Percentiles rank a stretch among this genome's conserved stretches.
Evolutionary conservation across 2,329 filamentous ascomycete genomes (phyloP).

Genomic region (Colletotrichum somersetense): DNA sequence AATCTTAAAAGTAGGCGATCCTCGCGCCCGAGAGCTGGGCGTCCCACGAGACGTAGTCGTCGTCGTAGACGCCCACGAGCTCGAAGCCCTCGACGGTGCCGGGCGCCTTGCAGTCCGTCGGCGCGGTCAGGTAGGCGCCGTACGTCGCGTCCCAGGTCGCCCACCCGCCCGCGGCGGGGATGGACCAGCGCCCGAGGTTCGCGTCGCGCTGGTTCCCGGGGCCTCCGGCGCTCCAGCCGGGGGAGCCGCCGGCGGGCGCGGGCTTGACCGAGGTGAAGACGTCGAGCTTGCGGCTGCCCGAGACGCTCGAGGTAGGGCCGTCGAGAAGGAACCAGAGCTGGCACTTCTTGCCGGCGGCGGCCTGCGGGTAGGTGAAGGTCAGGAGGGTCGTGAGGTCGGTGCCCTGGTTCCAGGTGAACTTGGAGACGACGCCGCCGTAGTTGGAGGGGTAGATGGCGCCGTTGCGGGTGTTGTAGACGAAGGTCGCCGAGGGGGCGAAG

Average conservation of each 20-base stretch:
- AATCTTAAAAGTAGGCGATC: slow-evolving; percentile 35
- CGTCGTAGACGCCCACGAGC: slow-evolving; percentile 41
- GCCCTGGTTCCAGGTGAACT: slow-evolving; percentile 44
- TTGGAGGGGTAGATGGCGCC: slow-evolving; percentile 44
- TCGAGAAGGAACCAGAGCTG: slow-evolving; percentile 47
- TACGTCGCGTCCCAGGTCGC: slow-evolving; percentile 40
- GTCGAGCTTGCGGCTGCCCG: slow-evolving; percentile 47
- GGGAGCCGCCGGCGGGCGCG: slow-evolving; percentile 42
- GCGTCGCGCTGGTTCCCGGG: slow-evolving; percentile 48
- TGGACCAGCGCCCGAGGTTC: slow-evolving; percentile 36
- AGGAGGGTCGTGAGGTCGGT: slow-evolving; percentile 48
- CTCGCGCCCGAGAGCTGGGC: slow-evolving; percentile 30
- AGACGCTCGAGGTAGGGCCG: slow-evolving; percentile 33
- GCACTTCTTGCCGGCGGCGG: slow-evolving; percentile 45
- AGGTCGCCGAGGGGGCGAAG: slow-evolving; percentile 45
- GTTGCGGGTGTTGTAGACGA: slow-evolving; percentile 44
- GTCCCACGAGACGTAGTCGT: slow-evolving; percentile 38
- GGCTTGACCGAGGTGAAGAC: slow-evolving; percentile 46
- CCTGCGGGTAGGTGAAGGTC: slow-evolving; percentile 47
- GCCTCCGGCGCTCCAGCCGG: slow-evolving; percentile 44
- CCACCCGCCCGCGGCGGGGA: slow-evolving; percentile 15
- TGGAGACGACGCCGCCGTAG: slow-evolving; percentile 41
- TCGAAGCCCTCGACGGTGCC: slow-evolving; percentile 40
- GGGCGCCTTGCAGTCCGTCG: slow-evolving; percentile 39
- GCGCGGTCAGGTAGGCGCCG: slow-evolving; percentile 34